These are phyloP conservation scores for Hyphopichia fennica DNA, from an alignment of 1,139 yeast genomes.

Conservation along the genomic window DNA sequence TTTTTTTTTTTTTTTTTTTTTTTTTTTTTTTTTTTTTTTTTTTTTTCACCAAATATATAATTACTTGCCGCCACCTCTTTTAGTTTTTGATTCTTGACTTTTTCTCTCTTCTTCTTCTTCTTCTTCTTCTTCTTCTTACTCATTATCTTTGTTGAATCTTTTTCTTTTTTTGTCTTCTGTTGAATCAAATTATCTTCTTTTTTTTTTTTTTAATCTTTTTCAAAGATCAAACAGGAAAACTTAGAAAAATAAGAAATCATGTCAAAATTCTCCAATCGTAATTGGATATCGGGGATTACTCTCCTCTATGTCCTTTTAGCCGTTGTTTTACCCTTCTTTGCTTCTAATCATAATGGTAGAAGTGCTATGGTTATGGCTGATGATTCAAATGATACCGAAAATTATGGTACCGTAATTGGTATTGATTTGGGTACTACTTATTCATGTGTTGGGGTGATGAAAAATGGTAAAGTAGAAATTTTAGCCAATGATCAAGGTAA, in stretches of 20 bases:
- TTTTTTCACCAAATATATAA: neutral
- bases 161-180: neutral
- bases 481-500: slow-evolving; percentile 95
- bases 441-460: slow-evolving; percentile 95
- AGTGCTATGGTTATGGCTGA: slow-evolving; percentile 24
- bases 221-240: too few species aligned
- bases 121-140: neutral
- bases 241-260: too few species aligned
- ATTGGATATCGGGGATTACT: slow-evolving; percentile 53
- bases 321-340: slow-evolving; percentile 59
- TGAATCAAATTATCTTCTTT: too few species aligned
- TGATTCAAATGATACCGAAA: slow-evolving; percentile 45
- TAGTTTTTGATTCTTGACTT: neutral
- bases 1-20: neutral
- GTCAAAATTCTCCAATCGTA: slow-evolving; percentile 31
- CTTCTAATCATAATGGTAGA: slow-evolving; percentile 33
- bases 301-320: slow-evolving; percentile 57
- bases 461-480: slow-evolving; percentile 87
- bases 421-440: slow-evolving; percentile 86
- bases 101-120: neutral
- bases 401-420: slow-evolving; percentile 80
- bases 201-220: too few species aligned
- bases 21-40: neutral
- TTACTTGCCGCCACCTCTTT: too few species aligned
- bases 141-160: neutral